These are phyloP conservation scores for Claviceps maximensis DNA, from an alignment of 2,329 filamentous ascomycete species.

Conservation along the genomic window DNA sequence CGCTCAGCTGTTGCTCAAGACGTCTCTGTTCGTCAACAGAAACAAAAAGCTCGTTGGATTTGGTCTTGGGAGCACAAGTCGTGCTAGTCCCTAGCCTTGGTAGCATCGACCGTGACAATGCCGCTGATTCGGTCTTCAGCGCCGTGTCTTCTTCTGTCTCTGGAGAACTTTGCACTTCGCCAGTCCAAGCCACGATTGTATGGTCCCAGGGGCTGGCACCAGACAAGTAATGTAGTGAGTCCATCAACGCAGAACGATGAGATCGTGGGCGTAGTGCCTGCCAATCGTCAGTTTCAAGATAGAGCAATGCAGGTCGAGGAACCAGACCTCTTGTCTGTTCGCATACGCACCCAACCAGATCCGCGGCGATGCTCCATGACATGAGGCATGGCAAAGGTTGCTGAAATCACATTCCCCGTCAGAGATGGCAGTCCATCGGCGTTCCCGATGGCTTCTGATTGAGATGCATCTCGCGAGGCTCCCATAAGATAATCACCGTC, in stretches of 20 bases:
- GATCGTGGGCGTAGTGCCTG: constrained; percentile 33
- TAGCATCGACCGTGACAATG: constrained; percentile 1
- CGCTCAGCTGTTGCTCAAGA: constrained; percentile 59
- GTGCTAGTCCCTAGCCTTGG: neutral
- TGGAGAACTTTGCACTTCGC: constrained; percentile 46
- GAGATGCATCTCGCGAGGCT: neutral
- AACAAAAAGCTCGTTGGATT: constrained; percentile 21
- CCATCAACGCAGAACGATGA: constrained; percentile 81
- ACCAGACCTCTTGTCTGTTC: neutral
- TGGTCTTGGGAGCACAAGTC: neutral
- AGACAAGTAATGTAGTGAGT: constrained; percentile 76
- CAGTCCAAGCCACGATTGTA: constrained; percentile 86
- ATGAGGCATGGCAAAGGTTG: constrained; percentile 4
- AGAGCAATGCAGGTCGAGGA: neutral
- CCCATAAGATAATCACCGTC: constrained; percentile 2
- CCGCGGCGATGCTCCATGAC: neutral
- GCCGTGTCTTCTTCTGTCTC: constrained; percentile 13
- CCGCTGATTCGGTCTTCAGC: neutral
- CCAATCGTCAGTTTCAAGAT: neutral
- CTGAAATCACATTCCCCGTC: neutral
- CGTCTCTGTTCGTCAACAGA: constrained; percentile 51
- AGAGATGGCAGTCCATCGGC: neutral
- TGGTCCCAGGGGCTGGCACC: constrained; percentile 78
- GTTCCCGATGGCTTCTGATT: neutral
- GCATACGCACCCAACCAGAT: constrained; percentile 3